A percentile compares a stretch with the other conserved stretches of the same genome.
Evolutionary conservation across 2,329 filamentous ascomycete genomes (phyloP).

Genomic region (Xylariaceae sp.): DNA sequence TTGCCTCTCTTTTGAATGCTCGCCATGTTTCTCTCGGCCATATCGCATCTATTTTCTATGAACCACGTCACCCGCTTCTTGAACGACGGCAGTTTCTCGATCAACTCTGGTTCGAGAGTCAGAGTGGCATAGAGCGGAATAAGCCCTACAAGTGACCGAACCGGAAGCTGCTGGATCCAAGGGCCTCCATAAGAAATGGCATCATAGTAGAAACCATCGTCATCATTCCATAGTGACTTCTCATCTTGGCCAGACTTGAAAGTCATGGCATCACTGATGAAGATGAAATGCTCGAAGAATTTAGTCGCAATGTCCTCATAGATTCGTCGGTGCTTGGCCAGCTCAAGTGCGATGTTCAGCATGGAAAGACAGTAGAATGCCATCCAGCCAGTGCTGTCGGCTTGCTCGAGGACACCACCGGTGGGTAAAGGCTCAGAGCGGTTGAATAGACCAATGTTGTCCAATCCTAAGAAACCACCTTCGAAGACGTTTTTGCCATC

Average conservation of each 20-base stretch:
- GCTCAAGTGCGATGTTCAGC: conserved; percentile 92
- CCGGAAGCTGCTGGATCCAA: conserved; percentile 87
- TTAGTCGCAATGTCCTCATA: conserved; percentile 98
- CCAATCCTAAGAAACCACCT: conserved; percentile 88
- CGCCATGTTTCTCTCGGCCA: conserved; percentile 90
- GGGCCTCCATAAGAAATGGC: conserved; percentile 95
- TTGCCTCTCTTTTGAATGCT: conserved; percentile 89
- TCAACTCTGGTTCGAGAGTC: conserved; percentile 88
- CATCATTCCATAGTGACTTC: conserved; percentile 90
- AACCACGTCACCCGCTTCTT: conserved; percentile 95
- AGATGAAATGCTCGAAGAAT: conserved; percentile 98
- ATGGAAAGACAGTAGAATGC: conserved; percentile 95
- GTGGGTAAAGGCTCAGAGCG: conserved; percentile 92
- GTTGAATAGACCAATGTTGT: conserved; percentile 98
- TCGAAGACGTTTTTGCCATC: conserved; percentile 98
- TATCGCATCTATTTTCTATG: conserved; percentile 77
- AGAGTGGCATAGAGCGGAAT: conserved; percentile 91
- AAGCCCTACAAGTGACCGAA: conserved; percentile 85
- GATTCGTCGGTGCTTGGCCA: conserved; percentile 89
- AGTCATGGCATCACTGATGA: conserved; percentile 97
- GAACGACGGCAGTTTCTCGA: conserved; percentile 88
- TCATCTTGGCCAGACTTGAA: conserved; percentile 71
- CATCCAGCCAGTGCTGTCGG: conserved; percentile 98
- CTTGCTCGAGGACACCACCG: conserved; percentile 89
- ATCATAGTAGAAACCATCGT: conserved; percentile 98